Percentiles rank a stretch among this genome's conserved stretches.
Conservation (phyloP, 2,329 filamentous ascomycete species). For the Penicillium paneum region DNA sequence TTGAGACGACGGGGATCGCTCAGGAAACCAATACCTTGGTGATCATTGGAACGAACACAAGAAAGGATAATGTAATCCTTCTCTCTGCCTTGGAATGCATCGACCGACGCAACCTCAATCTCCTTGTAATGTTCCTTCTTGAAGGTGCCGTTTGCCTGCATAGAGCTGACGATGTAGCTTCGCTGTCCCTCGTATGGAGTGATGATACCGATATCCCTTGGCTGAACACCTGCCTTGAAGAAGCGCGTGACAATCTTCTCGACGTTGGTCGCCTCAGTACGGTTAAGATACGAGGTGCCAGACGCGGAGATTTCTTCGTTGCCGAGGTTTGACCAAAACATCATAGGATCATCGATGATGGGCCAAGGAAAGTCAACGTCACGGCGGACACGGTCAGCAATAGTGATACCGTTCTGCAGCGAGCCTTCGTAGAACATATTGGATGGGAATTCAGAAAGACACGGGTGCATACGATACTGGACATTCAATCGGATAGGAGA, state of each 20-base stretch:
- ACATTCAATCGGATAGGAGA: constrained; percentile 91
- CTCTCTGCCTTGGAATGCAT: constrained; percentile 97
- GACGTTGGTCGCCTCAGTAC: constrained; percentile 93
- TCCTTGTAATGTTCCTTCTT: constrained; percentile 99
- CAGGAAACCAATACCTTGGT: constrained; percentile 97
- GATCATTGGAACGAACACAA: constrained; percentile 96
- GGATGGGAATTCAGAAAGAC: constrained; percentile 92
- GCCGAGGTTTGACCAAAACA: constrained; percentile 99
- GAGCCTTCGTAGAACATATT: constrained; percentile 99
- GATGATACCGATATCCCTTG: constrained; percentile 91
- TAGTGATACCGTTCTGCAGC: constrained; percentile 92
- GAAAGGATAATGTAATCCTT: constrained; percentile 99
- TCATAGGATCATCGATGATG: constrained; percentile 91
- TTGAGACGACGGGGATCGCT: constrained; percentile 97
- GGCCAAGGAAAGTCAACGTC: constrained; percentile 99
- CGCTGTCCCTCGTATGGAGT: constrained; percentile 98
- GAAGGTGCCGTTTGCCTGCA: constrained; percentile 95
- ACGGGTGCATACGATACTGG: constrained; percentile 99
- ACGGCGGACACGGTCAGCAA: constrained; percentile 78
- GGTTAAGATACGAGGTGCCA: constrained; percentile 95
- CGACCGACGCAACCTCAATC: constrained; percentile 95
- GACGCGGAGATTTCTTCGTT: constrained; percentile 98
- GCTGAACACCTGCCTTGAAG: constrained; percentile 97
- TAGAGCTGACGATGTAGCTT: constrained; percentile 98
- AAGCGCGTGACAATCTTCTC: constrained; percentile 98